Conservation (phyloP, 495 filamentous ascomycete genomes). For the Penicillium macrosclerotiorum region DNA sequence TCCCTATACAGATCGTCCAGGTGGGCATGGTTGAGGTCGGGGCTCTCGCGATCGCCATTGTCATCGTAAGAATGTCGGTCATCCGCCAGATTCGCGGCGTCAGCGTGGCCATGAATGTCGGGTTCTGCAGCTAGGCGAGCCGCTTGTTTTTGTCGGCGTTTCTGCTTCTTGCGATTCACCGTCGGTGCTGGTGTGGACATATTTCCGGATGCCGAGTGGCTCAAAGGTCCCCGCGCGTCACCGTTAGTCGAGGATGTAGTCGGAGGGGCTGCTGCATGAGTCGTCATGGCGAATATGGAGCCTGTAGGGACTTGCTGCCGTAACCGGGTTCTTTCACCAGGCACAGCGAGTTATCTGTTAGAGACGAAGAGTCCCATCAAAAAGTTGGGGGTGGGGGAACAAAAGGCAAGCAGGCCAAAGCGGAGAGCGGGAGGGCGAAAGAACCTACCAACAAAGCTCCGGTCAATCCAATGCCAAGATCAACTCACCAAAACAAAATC, state of each 20-base stretch:
- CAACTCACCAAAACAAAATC: slow-evolving; percentile 17
- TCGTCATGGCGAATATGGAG: slow-evolving; percentile 33
- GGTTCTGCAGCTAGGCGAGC: slow-evolving; percentile 64
- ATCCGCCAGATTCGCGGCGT: slow-evolving; percentile 19
- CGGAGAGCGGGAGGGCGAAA: slow-evolving; percentile 35
- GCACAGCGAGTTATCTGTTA: background rate
- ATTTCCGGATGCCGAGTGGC: slow-evolving; percentile 24
- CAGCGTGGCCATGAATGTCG: slow-evolving; percentile 17
- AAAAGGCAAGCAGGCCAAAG: slow-evolving; percentile 18
- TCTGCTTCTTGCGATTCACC: slow-evolving; percentile 92
- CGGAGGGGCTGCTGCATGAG: slow-evolving; percentile 29
- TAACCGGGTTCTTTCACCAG: slow-evolving; percentile 12
- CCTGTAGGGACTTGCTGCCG: slow-evolving; percentile 20
- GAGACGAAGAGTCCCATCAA: slow-evolving; percentile 3
- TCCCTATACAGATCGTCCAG: slow-evolving; percentile 19
- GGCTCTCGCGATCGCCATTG: slow-evolving; percentile 26
- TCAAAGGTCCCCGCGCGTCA: slow-evolving; percentile 30
- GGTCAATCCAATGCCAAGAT: slow-evolving; percentile 19
- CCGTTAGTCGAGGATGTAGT: slow-evolving; percentile 37
- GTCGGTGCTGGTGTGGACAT: slow-evolving; percentile 29
- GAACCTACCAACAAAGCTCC: slow-evolving; percentile 35
- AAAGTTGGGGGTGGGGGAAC: slow-evolving; percentile 16
- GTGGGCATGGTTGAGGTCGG: slow-evolving; percentile 16
- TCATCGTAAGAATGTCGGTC: slow-evolving; percentile 31
- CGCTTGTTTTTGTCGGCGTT: slow-evolving; percentile 73